Base-by-base conservation (phyloP, 2,329 filamentous ascomycete species). In the Gaeumannomyces tritici region DNA sequence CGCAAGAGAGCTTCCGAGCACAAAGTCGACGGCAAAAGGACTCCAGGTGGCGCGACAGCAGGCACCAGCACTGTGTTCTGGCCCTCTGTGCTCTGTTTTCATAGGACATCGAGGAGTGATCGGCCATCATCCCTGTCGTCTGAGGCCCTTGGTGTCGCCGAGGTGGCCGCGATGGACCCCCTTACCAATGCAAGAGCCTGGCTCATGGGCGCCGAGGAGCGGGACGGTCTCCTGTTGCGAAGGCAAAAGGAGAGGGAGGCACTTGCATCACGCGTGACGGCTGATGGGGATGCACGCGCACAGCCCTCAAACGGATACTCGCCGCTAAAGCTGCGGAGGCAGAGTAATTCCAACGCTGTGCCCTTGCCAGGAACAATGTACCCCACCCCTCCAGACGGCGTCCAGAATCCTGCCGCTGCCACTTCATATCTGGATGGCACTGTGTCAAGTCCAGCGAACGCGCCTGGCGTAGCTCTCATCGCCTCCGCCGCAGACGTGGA, bases 351-450 rank as follows among this genome's bases (percentile, higher is more conserved):
- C 64, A 77, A 73, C 55, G 64, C 76, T 8, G 73, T 64, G 7
- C 64, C 67, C 9, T 64, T 65, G 8, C 74, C 77, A 28, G 81
- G 83, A 55, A 80, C 82, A 2, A 85, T 90, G 73, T 90, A 91
- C 70, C 88, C 86, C 11, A 91, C 88, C 7, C 88, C 88, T 2
- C 88, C 88, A 13, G 88, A 90, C 69, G 86, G 80, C 18, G 74
- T 87, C 24, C 84, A 85, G 55, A 78, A 79, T 61, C 73, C 75
- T 2, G 73, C 79, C 12, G 84, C 79, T 3, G 77, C 81, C 8
- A 83, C 83, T 0, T 81, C 83, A 4, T 81, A 81, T 1, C 77
- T 86, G 61, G 85, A 88, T 63, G 80, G 79, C 6, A 77, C 76
- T 2, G 75, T 76, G 1, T 82, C 82, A 2, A 88, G 84, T 61